A percentile compares a stretch with the other conserved stretches of the same genome.
These are phyloP conservation scores for Barnettozyma californica DNA, from an alignment of 805 yeast species.

Conservation along the genomic window DNA sequence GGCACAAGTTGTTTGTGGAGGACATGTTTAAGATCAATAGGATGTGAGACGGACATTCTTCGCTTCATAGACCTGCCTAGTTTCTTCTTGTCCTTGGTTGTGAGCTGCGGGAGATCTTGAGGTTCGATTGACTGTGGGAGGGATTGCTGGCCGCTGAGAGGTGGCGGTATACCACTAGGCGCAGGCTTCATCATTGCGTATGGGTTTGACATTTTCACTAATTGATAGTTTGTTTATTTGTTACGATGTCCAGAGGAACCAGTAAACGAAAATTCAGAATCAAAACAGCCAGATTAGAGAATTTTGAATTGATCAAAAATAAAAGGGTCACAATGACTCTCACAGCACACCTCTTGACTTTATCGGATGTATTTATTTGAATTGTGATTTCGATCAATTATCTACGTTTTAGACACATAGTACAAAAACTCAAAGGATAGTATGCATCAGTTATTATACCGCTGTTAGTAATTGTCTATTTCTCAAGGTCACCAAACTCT, in stretches of 20 bases:
- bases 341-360: too few relatives aligned
- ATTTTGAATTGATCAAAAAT: too few relatives aligned
- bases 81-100: conserved; percentile 31
- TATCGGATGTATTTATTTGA: too few relatives aligned
- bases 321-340: too few relatives aligned
- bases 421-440: background rate
- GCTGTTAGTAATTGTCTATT: background rate
- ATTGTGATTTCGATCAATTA: background rate
- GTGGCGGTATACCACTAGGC: conserved; percentile 3
- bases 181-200: conserved; percentile 12
- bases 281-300: too few relatives aligned
- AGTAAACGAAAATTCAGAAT: too few relatives aligned
- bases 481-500: background rate
- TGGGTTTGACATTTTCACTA: conserved; percentile 12
- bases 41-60: conserved; percentile 37
- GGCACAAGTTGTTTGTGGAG: conserved; percentile 20
- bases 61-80: conserved; percentile 39
- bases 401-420: too few relatives aligned
- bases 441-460: too few relatives aligned
- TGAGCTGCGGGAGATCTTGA: conserved; percentile 29
- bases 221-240: background rate
- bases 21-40: conserved; percentile 15
- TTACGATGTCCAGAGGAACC: too few relatives aligned
- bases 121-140: background rate
- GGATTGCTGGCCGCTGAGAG: background rate